Base-by-base conservation (phyloP, 805 yeast genomes). In the Helenozyma baotianmanensis region DNA sequence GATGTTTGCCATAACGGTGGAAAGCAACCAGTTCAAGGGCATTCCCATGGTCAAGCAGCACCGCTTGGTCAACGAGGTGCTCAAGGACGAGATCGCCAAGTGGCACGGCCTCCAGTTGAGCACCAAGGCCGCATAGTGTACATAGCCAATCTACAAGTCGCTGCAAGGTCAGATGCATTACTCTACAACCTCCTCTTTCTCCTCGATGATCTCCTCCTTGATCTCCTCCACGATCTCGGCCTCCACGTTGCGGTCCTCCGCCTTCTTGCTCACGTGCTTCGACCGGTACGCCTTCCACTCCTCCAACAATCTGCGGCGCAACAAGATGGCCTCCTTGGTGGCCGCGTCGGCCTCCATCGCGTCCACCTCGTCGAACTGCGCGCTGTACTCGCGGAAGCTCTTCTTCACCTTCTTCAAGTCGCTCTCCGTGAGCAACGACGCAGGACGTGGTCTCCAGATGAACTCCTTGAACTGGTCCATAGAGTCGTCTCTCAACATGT, bases 361-460 rank as follows among this genome's bases (percentile, higher is more conserved):
- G 66, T 92, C 99, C 43, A 74, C 70, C 65, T 88, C 96, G 48
- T 90, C 97, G 67, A 89, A 92, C 64, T 86, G 88, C 25, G 92
- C 92, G 50, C 88, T 72, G 74, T 83, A 86, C 63, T 85, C 90
- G 58, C 81, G 78, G 69, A 90, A 67, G 68, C 82, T 82, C 82
- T 85, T 84, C 70, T 86, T 77, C 43, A 92, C 87, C 73, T 81
- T 82, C 82, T 87, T 86, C 70, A 78, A 78, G 60, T 86, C 94
- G 46, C 78, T 82, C 50, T 80, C 78, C 40, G 80, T 69, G 55
- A 92, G 76, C 45, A 80, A 62, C 2, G 88, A 72, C 13, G 75
- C 76, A 32, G 98, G 98, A 68, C 98, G 81, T 53, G 97, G 97
- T 72, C 99, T 84, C 99, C 99, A 92, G 42, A 77, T 70, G 53